These are phyloP conservation scores for Priceomyces haplophilus DNA, from an alignment of 805 yeast genomes.

Conservation along the genomic window DNA sequence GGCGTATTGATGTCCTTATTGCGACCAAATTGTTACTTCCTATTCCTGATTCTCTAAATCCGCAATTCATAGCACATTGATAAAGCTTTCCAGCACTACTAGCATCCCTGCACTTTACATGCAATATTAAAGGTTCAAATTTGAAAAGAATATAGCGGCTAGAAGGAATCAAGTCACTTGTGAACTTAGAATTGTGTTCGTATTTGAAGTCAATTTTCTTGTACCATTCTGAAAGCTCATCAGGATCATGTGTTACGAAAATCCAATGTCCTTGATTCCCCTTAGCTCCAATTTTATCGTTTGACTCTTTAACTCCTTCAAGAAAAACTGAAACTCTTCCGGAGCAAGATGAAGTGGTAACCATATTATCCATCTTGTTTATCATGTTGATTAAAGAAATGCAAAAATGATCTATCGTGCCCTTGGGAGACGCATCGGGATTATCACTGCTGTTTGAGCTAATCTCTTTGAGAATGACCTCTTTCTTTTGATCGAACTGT, in stretches of 20 bases:
- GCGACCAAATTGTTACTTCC: slow-evolving; percentile 79
- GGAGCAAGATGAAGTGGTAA: slow-evolving; percentile 86
- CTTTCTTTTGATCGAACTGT: slow-evolving; percentile 68
- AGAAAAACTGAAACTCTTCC: slow-evolving; percentile 81
- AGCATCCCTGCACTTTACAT: slow-evolving; percentile 70
- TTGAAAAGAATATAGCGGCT: slow-evolving; percentile 67
- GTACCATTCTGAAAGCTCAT: slow-evolving; percentile 49
- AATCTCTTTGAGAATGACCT: slow-evolving; percentile 52
- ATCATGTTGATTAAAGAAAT: slow-evolving; percentile 69
- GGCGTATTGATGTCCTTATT: slow-evolving; percentile 65
- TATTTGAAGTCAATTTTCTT: slow-evolving; percentile 23
- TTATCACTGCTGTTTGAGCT: slow-evolving; percentile 34
- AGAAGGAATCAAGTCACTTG: slow-evolving; percentile 6
- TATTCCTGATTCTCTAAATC: slow-evolving; percentile 84
- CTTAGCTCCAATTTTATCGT: slow-evolving; percentile 64
- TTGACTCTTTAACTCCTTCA: slow-evolving; percentile 58
- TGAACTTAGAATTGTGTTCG: slow-evolving; percentile 1
- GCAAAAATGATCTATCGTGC: slow-evolving; percentile 73
- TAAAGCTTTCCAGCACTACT: slow-evolving; percentile 59
- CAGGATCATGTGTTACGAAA: slow-evolving; percentile 67
- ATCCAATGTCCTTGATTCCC: slow-evolving; percentile 86
- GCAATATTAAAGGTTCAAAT: slow-evolving; percentile 82
- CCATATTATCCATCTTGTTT: slow-evolving; percentile 62
- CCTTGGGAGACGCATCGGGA: slow-evolving; percentile 82
- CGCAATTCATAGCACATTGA: slow-evolving; percentile 75